A percentile compares a stretch with the other conserved stretches of the same genome.
Evolutionary conservation across 2,329 filamentous ascomycete species (phyloP).

Genomic region (Fusarium sp.): DNA sequence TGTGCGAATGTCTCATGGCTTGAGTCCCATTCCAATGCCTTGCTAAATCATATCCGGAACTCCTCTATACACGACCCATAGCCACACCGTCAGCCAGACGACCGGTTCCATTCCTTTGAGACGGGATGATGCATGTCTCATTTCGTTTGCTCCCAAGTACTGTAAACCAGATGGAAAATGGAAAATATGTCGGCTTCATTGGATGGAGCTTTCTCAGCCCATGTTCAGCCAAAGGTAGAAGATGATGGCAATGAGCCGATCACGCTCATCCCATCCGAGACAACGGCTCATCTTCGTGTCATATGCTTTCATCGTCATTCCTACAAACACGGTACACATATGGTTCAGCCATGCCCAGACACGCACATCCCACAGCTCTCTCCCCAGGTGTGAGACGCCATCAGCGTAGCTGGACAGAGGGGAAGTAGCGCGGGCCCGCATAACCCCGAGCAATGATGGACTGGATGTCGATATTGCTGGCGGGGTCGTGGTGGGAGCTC

Average conservation of each 20-base stretch:
- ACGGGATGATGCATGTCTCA: background rate
- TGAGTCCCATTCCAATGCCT: constrained; percentile 3
- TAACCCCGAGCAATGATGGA: constrained; percentile 84
- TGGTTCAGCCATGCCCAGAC: background rate
- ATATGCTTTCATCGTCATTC: constrained; percentile 20
- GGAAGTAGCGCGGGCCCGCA: constrained; percentile 85
- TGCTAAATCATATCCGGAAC: constrained; percentile 8
- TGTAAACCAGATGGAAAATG: background rate
- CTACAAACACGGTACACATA: background rate
- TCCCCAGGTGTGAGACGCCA: background rate
- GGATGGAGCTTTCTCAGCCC: background rate
- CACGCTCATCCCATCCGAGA: background rate
- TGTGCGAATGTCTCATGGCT: constrained; percentile 2
- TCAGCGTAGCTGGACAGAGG: constrained; percentile 68
- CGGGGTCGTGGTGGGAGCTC: constrained; percentile 72
- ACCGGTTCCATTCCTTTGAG: constrained; percentile 1
- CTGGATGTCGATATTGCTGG: constrained; percentile 85
- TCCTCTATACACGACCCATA: constrained; percentile 10
- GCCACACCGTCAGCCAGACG: background rate
- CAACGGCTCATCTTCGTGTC: background rate
- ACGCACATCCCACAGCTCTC: background rate
- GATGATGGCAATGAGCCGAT: background rate
- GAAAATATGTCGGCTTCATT: background rate
- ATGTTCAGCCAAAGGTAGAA: background rate
- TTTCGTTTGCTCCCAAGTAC: background rate